Base-by-base conservation (phyloP, 192 early-diverging fungal species). In the Coemansia sp. region DNA sequence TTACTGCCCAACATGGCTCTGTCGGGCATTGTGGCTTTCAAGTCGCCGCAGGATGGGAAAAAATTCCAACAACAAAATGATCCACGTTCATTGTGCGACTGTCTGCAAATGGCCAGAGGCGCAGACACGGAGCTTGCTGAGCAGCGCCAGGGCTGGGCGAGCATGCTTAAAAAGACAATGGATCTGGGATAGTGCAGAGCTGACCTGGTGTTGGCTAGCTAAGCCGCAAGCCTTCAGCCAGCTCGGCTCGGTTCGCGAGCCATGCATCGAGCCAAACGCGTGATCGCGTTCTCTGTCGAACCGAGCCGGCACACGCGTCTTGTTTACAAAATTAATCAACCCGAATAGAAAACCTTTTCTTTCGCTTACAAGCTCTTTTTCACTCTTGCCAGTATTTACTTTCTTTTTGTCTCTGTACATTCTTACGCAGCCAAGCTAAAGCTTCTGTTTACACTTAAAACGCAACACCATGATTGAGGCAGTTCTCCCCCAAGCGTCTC, bases 381-480 rank as follows among this genome's bases (percentile, higher is more conserved):
- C 50, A 7, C 28, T 31, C 40, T 42, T 15, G 40, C 2, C 40
- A n/a, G 40, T 42, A 42, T 42, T 42, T 42, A 11, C 40, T n/a
- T 15, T 49, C 48, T 20, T 25, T 52, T 52, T 23, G 50, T 52
- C 19, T 34, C 28, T 55, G 53, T 55, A 55, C 23, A 55, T 55
- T 55, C 53, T 22, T 11, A 49, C 53, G 53, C 53, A 17, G 28
- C 40, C 15, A 42, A 31, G 12, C 40, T n/a, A 42, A 42, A 42
- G 40, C 40, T 42, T n/a, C 15, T 42, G 40, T n/a, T 42, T 15
- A 42, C 40, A 42, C 4, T 15, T n/a, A 12, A 31, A 61, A 60
- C 25, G 21, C 17, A 46, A 60, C 48, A 31, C 28, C 37, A 93
- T 94, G 94, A 85, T 96, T 71, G 93, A 96, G 91, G 94, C 94